Percentiles rank a stretch among this genome's conserved stretches.
These are phyloP conservation scores for Teratosphaeria viscida DNA, from an alignment of 2,329 filamentous ascomycete genomes.

Conservation along the genomic window DNA sequence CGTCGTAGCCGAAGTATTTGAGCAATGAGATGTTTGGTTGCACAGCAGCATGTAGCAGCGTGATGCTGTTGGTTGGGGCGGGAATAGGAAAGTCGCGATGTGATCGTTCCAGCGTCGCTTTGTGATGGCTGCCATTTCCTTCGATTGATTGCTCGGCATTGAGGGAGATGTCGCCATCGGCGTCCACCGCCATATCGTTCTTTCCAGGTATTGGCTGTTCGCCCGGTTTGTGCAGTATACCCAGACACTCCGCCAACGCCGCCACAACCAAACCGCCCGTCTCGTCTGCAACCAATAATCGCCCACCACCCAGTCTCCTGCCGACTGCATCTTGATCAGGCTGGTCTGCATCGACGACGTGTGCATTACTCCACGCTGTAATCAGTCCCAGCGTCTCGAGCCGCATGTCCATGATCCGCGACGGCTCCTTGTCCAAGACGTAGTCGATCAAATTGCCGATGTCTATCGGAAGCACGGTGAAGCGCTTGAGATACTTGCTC, in stretches of 20 bases:
- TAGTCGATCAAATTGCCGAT: slow-evolving; percentile 65
- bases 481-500: slow-evolving; percentile 83
- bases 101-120: not conserved
- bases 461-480: slow-evolving; percentile 76
- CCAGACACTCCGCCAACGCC: slow-evolving; percentile 80
- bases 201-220: slow-evolving; percentile 4
- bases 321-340: slow-evolving; percentile 8
- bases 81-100: slow-evolving; percentile 48
- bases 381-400: slow-evolving; percentile 74
- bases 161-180: slow-evolving; percentile 6
- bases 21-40: slow-evolving; percentile 82
- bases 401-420: slow-evolving; percentile 73
- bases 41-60: slow-evolving; percentile 67
- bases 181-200: slow-evolving; percentile 19
- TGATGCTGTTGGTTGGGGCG: slow-evolving; percentile 63
- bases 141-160: not conserved
- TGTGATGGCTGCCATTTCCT: slow-evolving; percentile 2
- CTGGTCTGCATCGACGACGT: slow-evolving; percentile 48
- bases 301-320: slow-evolving; percentile 38
- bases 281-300: slow-evolving; percentile 80
- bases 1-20: slow-evolving; percentile 82
- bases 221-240: slow-evolving; percentile 46
- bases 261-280: slow-evolving; percentile 74
- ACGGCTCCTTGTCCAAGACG: slow-evolving; percentile 68
- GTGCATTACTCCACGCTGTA: slow-evolving; percentile 83